phyloP scores from a whole-genome alignment of 768 basidiomycete genomes.

The Boletus subcaerulescens region DNA sequence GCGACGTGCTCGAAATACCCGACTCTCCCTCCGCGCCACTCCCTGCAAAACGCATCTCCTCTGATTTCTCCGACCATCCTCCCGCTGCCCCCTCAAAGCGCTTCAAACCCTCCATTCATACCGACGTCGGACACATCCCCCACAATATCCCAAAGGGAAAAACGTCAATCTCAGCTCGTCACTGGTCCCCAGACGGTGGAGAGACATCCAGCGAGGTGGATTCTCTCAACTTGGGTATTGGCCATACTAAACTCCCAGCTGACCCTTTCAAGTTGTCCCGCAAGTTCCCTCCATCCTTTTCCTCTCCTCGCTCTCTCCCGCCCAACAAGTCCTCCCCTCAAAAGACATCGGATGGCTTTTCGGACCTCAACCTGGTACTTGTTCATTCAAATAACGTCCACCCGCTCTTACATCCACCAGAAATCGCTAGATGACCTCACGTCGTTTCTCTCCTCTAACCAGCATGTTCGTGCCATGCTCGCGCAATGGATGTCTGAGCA shows the following conservation, averaged over 20 bases:
- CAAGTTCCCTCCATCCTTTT: background rate
- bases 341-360: constrained; percentile 1
- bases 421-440: constrained; percentile 30
- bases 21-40: constrained; percentile 13
- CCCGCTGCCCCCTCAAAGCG: constrained; percentile 29
- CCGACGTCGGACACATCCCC: constrained; percentile 27
- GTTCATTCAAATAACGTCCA: background rate
- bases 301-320: background rate
- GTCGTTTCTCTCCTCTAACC: constrained; percentile 22
- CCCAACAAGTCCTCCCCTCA: constrained; percentile 9
- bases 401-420: constrained; percentile 9
- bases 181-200: constrained; percentile 12
- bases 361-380: constrained; percentile 20
- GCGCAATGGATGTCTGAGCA: constrained; percentile 26
- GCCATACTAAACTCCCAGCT: background rate
- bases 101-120: constrained; percentile 20
- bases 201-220: constrained; percentile 23
- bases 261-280: constrained; percentile 23
- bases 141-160: constrained; percentile 6
- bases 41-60: constrained; percentile 32
- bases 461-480: constrained; percentile 12
- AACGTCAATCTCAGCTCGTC: constrained; percentile 2
- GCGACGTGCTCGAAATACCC: constrained; percentile 15
- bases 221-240: constrained; percentile 17
- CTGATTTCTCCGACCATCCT: constrained; percentile 11